Evolutionary conservation across 345 rosid species (phyloP).

Genomic region (Clarkia xantiana): DNA sequence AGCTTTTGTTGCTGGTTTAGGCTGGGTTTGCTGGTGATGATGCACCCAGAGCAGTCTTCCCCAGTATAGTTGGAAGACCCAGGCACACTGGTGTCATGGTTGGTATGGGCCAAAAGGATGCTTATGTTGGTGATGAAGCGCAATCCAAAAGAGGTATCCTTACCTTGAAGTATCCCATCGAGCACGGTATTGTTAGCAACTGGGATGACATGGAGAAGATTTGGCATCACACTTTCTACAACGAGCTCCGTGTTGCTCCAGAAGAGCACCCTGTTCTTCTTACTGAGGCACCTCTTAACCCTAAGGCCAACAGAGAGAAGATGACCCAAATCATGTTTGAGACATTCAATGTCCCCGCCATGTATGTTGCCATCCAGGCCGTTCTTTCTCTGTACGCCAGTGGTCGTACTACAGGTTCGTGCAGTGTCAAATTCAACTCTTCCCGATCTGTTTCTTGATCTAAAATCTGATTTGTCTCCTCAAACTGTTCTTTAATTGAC

Average conservation of each 20-base stretch:
- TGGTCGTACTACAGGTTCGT: conserved; percentile 52
- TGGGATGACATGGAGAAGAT: conserved; percentile 81
- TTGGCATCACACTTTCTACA: conserved; percentile 73
- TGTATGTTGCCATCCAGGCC: conserved; percentile 57
- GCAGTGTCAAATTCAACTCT: neutral
- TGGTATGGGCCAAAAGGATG: conserved; percentile 73
- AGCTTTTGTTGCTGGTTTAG: conserved; percentile 15
- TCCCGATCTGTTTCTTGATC: neutral
- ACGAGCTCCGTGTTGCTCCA: conserved; percentile 59
- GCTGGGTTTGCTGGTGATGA: conserved; percentile 68
- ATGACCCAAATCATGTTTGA: conserved; percentile 80
- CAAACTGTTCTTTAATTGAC: neutral
- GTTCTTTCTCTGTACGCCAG: conserved; percentile 49
- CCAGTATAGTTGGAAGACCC: conserved; percentile 58
- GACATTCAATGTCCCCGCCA: conserved; percentile 54
- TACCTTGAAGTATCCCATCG: conserved; percentile 61
- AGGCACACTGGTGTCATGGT: conserved; percentile 76
- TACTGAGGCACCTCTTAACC: conserved; percentile 55
- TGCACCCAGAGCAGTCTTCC: conserved; percentile 58
- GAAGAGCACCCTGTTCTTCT: conserved; percentile 56
- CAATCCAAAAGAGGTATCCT: conserved; percentile 68
- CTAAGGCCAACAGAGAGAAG: conserved; percentile 60
- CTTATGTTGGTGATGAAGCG: conserved; percentile 67
- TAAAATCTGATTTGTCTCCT: neutral
- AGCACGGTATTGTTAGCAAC: conserved; percentile 65